Percentiles rank a stretch among this genome's conserved stretches.
These are phyloP conservation scores for Trypanosoma scelopori DNA, from an alignment of 208 protist species.

Conservation along the genomic window DNA sequence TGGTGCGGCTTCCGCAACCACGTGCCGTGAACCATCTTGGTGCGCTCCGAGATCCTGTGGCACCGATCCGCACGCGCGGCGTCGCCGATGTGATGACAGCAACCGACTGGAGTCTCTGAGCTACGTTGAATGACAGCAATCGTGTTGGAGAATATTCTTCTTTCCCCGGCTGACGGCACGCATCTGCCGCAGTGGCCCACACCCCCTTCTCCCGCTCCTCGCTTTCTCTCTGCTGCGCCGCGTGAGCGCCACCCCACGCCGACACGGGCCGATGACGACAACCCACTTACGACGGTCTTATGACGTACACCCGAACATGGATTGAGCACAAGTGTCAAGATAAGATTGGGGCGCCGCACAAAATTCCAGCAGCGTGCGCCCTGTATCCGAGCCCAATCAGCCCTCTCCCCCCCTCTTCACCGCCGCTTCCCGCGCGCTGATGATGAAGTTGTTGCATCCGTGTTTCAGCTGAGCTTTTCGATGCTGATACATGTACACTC, in stretches of 20 bases:
- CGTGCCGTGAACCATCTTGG: constrained; percentile 30
- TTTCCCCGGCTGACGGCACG: constrained; percentile 28
- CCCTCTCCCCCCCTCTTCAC: neutral
- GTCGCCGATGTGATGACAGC: constrained; percentile 17
- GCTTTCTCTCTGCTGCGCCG: neutral
- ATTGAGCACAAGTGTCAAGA: constrained; percentile 62
- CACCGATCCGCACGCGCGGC: neutral
- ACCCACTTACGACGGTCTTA: constrained; percentile 66
- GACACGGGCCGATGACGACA: constrained; percentile 20
- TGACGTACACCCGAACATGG: constrained; percentile 45
- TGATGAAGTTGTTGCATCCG: constrained; percentile 56
- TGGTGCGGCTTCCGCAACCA: constrained; percentile 10
- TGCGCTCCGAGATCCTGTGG: constrained; percentile 19
- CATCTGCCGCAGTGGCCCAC: too few relatives aligned
- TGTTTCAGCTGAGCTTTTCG: constrained; percentile 42
- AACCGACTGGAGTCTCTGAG: constrained; percentile 33
- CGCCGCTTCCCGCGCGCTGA: constrained; percentile 7
- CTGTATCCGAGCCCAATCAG: constrained; percentile 35
- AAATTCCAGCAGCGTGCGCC: constrained; percentile 52
- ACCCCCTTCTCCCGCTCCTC: neutral
- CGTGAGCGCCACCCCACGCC: neutral
- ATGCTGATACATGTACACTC: constrained; percentile 34
- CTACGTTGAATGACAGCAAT: constrained; percentile 20
- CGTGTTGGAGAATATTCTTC: constrained; percentile 27
- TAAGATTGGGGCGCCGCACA: constrained; percentile 41